Conservation (phyloP, 139 green algal genomes). For the Yamagishiella unicocca region DNA sequence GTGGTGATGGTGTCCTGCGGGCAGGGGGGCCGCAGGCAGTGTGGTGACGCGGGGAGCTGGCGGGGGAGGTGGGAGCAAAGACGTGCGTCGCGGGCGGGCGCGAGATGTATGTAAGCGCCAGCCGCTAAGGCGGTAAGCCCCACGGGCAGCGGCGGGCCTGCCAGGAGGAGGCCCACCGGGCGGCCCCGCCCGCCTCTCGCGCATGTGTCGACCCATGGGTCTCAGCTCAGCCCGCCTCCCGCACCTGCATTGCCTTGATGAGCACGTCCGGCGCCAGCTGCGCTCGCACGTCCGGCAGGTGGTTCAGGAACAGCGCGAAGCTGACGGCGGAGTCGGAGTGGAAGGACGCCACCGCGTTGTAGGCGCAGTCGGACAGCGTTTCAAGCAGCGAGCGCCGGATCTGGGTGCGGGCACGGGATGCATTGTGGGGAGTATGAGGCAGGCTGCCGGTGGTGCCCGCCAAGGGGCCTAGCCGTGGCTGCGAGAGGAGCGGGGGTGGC, state of each 20-base stretch:
- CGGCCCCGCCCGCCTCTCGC: too few relatives aligned
- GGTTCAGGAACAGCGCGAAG: constrained; percentile 95
- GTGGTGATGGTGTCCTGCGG: constrained; percentile 68
- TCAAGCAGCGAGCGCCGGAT: constrained; percentile 85
- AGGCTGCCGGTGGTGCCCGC: too few relatives aligned
- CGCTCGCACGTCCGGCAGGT: constrained; percentile 74
- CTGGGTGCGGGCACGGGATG: constrained; percentile 13
- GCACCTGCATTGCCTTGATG: constrained; percentile 82
- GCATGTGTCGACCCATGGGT: too few relatives aligned
- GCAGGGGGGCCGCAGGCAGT: background rate
- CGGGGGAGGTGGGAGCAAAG: background rate
- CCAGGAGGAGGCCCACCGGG: too few relatives aligned
- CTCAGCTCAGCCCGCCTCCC: background rate
- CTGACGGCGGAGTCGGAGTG: constrained; percentile 93
- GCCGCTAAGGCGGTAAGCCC: too few relatives aligned
- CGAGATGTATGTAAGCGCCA: too few relatives aligned
- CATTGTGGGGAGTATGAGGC: too few relatives aligned
- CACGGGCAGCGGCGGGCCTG: too few relatives aligned
- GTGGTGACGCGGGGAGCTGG: background rate
- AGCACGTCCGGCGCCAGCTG: constrained; percentile 82
- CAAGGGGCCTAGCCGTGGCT: too few relatives aligned
- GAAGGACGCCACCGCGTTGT: constrained; percentile 92
- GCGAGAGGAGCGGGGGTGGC: too few relatives aligned
- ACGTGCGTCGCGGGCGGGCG: too few relatives aligned
- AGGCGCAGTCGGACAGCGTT: constrained; percentile 88